Conservation (phyloP, 2,329 filamentous ascomycete genomes). For the Bertia moriformis region DNA sequence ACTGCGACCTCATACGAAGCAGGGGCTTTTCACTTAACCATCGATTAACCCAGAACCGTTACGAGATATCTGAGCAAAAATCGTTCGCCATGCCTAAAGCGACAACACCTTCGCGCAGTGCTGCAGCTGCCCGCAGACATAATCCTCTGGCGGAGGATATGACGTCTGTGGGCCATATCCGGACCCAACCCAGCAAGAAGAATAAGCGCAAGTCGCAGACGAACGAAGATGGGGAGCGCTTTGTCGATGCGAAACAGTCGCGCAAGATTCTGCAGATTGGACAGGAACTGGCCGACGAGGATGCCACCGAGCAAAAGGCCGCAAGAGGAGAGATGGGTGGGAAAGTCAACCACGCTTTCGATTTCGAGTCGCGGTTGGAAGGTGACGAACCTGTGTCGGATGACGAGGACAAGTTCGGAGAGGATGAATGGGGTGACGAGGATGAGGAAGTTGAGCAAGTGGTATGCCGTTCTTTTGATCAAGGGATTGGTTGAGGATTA, state of each 20-base stretch:
- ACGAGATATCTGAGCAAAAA: no score
- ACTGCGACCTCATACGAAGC: no score
- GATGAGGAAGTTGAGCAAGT: constrained; percentile 59
- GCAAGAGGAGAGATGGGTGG: constrained; percentile 23
- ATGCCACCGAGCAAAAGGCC: constrained; percentile 31
- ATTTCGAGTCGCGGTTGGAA: constrained; percentile 64
- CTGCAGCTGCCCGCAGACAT: constrained; percentile 51
- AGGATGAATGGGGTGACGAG: constrained; percentile 64
- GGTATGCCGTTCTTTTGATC: constrained; percentile 20
- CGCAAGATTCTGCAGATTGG: constrained; percentile 80
- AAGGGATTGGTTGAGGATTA: no score
- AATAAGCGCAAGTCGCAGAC: constrained; percentile 41
- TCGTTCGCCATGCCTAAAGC: constrained; percentile 62
- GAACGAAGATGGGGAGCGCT: constrained; percentile 48
- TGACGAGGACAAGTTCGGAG: constrained; percentile 30
- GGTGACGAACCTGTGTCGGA: constrained; percentile 34
- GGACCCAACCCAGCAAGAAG: constrained; percentile 64
- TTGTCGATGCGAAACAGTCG: constrained; percentile 77
- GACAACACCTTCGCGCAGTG: constrained; percentile 39
- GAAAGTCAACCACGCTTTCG: constrained; percentile 50
- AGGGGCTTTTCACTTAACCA: no score
- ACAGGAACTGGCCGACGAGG: constrained; percentile 75
- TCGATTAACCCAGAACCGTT: no score
- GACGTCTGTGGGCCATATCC: constrained; percentile 22
- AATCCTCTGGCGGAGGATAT: constrained; percentile 87